Evolutionary conservation across 2,329 filamentous ascomycete species (phyloP).

Genomic region (Alternaria triticina): DNA sequence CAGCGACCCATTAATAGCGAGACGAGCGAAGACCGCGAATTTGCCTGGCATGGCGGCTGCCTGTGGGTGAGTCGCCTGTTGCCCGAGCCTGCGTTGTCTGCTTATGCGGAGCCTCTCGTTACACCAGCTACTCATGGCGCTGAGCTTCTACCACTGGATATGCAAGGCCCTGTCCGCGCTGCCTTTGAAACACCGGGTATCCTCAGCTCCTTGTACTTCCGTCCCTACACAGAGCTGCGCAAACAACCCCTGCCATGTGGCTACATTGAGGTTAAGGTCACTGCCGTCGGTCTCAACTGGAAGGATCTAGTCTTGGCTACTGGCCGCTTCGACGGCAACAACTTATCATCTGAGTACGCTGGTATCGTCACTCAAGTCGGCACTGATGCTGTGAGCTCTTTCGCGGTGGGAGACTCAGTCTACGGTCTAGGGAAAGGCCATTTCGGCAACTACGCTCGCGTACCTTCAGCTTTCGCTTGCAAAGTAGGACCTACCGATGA

Average conservation of each 20-base stretch:
- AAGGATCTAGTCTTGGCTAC: conserved; percentile 24
- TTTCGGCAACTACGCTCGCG: conserved; percentile 28
- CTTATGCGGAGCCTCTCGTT: neutral
- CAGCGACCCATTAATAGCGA: neutral
- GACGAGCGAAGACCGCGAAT: conserved; percentile 17
- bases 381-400: conserved; percentile 1
- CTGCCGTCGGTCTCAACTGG: conserved; percentile 27
- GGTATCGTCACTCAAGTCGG: conserved; percentile 25
- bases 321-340: conserved; percentile 24
- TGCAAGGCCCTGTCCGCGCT: neutral
- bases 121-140: neutral
- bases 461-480: conserved; percentile 9
- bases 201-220: conserved; percentile 29
- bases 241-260: conserved; percentile 17
- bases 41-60: conserved; percentile 22
- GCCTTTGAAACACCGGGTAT: conserved; percentile 20
- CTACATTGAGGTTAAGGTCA: conserved; percentile 22
- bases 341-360: conserved; percentile 5
- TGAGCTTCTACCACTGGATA: conserved; percentile 1
- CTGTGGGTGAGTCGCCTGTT: conserved; percentile 29
- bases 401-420: neutral
- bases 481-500: conserved; percentile 11
- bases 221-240: conserved; percentile 13
- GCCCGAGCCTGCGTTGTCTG: conserved; percentile 11
- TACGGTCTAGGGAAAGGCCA: conserved; percentile 20